A percentile compares a stretch with the other conserved stretches of the same genome.
Evolutionary conservation across 768 basidiomycete genomes (phyloP).

Genomic region (Serendipita indica): DNA sequence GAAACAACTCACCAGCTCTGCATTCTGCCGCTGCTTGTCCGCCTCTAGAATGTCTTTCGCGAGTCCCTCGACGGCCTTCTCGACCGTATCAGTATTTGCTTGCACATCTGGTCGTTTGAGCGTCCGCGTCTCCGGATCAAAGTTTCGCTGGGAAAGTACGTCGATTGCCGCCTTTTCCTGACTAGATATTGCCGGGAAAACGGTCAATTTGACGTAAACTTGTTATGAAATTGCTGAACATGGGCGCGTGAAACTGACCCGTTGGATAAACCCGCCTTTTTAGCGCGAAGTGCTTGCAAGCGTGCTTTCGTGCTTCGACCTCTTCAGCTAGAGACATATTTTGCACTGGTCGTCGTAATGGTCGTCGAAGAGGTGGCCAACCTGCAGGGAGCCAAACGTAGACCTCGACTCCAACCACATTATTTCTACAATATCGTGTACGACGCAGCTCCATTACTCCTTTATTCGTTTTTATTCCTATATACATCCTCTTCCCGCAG

Average conservation of each 20-base stretch:
- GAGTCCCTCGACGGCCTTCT: constrained; percentile 68
- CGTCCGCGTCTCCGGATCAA: constrained; percentile 76
- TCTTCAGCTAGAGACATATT: constrained; percentile 57
- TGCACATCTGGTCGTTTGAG: constrained; percentile 44
- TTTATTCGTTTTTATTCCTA: too few relatives aligned
- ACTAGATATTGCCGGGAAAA: neutral
- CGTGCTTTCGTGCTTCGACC: constrained; percentile 68
- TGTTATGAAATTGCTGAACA: neutral
- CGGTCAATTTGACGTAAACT: neutral
- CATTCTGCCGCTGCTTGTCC: constrained; percentile 68
- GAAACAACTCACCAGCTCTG: constrained; percentile 59
- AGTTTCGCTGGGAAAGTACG: constrained; percentile 46
- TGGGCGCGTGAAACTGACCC: constrained; percentile 28
- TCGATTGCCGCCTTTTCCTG: neutral
- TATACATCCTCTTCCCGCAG: too few relatives aligned
- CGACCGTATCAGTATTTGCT: constrained; percentile 67
- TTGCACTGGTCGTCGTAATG: neutral
- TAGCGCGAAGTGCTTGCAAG: constrained; percentile 56
- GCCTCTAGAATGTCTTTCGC: constrained; percentile 74
- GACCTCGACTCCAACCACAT: too few relatives aligned
- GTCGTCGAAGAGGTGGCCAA: too few relatives aligned
- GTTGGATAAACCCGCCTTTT: constrained; percentile 43
- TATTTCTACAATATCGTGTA: too few relatives aligned
- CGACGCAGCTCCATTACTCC: too few relatives aligned
- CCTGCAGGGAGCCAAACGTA: too few relatives aligned